Evolutionary conservation across 768 basidiomycete species (phyloP), one percentile per base, ranked within the genome.

Genomic region (Trametes cingulata): DNA sequence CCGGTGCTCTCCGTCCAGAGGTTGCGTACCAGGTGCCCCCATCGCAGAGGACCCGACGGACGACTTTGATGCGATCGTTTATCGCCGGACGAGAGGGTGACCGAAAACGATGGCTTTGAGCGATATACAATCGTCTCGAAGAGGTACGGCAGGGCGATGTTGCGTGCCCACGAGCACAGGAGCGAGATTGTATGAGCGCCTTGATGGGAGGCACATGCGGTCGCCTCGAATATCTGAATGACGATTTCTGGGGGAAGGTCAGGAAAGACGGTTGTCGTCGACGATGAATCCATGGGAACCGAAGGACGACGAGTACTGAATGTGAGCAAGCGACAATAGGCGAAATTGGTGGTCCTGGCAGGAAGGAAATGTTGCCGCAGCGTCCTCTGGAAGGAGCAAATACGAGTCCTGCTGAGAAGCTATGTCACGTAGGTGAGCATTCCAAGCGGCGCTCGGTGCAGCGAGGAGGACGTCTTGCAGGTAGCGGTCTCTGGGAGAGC

Each of bases 1-100:
- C 63, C 63, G 40, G 59, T 50, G 50, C 59, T 65, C 46, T 70
- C 67, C 13, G 61, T 55, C 69, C 69, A 70, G 4, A 70, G 63
- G 42, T 67, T 62, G 33, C 65, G 65, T 19, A 68, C 67, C 8
- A 63, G 48, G 14, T 48, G 51, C 14, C 62, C 62, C 42, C 57
- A 64, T n/a, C 48, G 36, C 4, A 61, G 27, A 17, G 63, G 55
- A 2, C 17, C 33, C 24, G 52, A 46, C 4, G 58, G 48, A 3
- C 49, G 52, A 27, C 42, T 2, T 20, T 48, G 62, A 6, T 58
- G 51, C 1, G 53, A 41, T 4, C n/a, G 41, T 3, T 43, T 41
- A 15, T 52, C 51, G 12, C 56, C 58, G 15, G 65, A 48, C 6
- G 58, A 49, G 35, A 63, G 53, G 4, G 56, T 59, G 20, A 36